Base-by-base conservation (phyloP, 2,329 filamentous ascomycete genomes). In the Diplodia mutila region DNA sequence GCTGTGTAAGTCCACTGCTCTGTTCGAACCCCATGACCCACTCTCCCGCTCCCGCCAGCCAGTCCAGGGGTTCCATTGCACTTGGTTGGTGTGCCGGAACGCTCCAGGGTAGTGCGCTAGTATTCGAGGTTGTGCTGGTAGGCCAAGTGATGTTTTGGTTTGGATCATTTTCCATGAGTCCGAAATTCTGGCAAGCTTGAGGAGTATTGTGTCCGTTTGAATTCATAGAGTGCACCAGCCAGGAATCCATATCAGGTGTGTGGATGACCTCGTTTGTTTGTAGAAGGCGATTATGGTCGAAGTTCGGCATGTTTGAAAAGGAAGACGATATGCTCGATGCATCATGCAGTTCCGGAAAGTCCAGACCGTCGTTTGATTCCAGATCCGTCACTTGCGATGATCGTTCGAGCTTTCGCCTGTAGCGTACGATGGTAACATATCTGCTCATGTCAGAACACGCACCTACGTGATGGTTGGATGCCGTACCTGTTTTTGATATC, bases 401-500 rank as follows among this genome's bases (percentile, higher is more conserved):
- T 21, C n/a, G 3, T 46, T 46, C 18, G 42, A 46, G 18, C 32
- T 21, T 55, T 16, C n/a, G 18, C n/a, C 53, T 55, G 9, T 23
- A 12, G 18, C 53, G 29, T 21, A 34, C 32, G 11, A 55, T 55
- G n/a, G 34, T 55, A 21, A 55, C 34, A 7, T 55, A 34, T 37
- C 53, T 55, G 11, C 18, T 21, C 21, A 18, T 21, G 52, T 32
- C 25, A 32, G 25, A 6, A 34, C 18, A 2, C 9, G n/a, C 14
- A 12, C 5, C 8, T 9, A 4, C 18, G 1, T 11, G 14, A 12
- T 11, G 3, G 14, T 18, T 23, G 11, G 18, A 51, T 14, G 11
- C n/a, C 52, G 11, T 63, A 63, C 59, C 59, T 34, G 29, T 63
- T 63, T 16, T 63, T 63, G 46, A 63, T 63, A n/a, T 63, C 59